Evolutionary conservation across 805 yeast species (phyloP), one percentile per base, ranked within the genome.

Genomic region (Candida insectorum): DNA sequence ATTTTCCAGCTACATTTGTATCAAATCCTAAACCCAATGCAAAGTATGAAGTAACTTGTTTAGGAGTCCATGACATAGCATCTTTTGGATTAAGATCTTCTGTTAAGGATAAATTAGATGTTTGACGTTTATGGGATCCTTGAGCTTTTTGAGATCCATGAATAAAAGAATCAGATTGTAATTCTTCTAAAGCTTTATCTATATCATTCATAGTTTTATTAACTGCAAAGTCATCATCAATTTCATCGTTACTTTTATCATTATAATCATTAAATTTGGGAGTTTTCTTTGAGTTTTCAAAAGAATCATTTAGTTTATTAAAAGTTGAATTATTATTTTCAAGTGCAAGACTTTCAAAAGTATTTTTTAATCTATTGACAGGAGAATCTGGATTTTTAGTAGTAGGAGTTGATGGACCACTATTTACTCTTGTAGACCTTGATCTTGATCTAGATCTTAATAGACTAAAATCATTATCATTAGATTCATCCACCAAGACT

Each of bases 11-110:
- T n/a, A 83, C 75, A 16, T 71, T 75, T 36, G 71, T 57, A 43
- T 86, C 95, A 50, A 86, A 86, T 5, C 93, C 93, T 24, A 79
- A 59, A 17, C 68, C 68, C n/a, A 58, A 43, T 2, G 78, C 71
- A 50, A 93, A 86, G 56, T 86, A 86, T 5, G 80, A 72, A 1
- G 84, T 73, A 1, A 93, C 97, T 48, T 93, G 89, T 33, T 77
- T 76, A 0, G 97, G 93, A 0, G 86, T 65, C 99, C 99, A 93
- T 7, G 61, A 51, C 24, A 56, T 56, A 4, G 76, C 85, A 24
- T 68, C 62, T 17, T 58, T 49, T 1, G 80, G 79, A 36, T 73
- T 62, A 28, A 78, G 52, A 21, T 53, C 54, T 17, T 48, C 54
- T n/a, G 52, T 40, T 15, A 48, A 34, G 2, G 54, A 49, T 17